Evolutionary conservation across 2,329 filamentous ascomycete genomes (phyloP).

Genomic region (Fusarium liriodendri): DNA sequence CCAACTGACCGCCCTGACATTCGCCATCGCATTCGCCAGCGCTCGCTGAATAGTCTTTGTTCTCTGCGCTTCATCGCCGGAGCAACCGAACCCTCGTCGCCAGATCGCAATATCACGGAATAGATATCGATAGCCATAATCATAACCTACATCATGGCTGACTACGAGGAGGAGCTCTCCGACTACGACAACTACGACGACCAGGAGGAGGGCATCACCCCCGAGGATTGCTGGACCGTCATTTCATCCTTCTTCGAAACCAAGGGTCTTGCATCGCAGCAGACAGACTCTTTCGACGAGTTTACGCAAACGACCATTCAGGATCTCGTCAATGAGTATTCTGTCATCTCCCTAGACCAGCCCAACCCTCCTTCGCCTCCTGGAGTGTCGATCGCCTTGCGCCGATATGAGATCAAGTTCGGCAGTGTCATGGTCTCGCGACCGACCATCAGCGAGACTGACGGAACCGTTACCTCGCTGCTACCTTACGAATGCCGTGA

Average conservation of each 20-base stretch:
- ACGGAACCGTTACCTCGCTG: slow-evolving; percentile 86
- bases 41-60: slow-evolving; percentile 31
- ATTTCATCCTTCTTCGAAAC: slow-evolving; percentile 97
- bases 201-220: slow-evolving; percentile 80
- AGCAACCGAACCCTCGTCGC: slow-evolving; percentile 13
- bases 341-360: slow-evolving; percentile 91
- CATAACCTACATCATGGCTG: slow-evolving; percentile 57
- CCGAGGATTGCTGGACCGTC: slow-evolving; percentile 98
- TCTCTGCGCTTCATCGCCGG: slow-evolving; percentile 16
- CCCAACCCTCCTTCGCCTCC: slow-evolving; percentile 82
- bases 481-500: slow-evolving; percentile 95
- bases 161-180: slow-evolving; percentile 64
- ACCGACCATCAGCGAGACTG: slow-evolving; percentile 91
- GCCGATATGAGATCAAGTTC: slow-evolving; percentile 95
- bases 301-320: slow-evolving; percentile 96
- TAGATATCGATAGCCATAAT: not conserved
- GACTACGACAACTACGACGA: slow-evolving; percentile 79
- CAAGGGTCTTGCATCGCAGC: slow-evolving; percentile 96
- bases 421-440: slow-evolving; percentile 89
- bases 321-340: slow-evolving; percentile 92
- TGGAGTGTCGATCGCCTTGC: slow-evolving; percentile 84
- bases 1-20: slow-evolving; percentile 46
- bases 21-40: slow-evolving; percentile 37
- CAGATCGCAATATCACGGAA: not conserved
- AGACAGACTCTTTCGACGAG: slow-evolving; percentile 98